phyloP scores from a whole-genome alignment of 2,329 filamentous ascomycete species.

The Trichoderma semiorbis region DNA sequence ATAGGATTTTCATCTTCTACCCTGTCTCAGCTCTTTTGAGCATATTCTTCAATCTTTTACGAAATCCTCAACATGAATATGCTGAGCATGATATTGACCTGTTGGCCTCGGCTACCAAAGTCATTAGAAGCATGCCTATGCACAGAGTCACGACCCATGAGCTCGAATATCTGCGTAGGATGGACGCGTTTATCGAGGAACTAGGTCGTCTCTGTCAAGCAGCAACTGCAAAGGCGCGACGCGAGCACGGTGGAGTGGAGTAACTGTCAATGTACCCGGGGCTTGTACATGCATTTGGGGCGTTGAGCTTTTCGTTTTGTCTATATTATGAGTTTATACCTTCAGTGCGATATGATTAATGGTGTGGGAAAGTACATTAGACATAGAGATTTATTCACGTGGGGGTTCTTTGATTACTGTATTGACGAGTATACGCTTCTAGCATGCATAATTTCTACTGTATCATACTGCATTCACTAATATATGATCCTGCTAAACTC shows the following conservation, averaged over 20 bases:
- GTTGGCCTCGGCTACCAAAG: slow-evolving; percentile 39
- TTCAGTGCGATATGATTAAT: not conserved
- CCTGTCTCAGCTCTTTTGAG: slow-evolving; percentile 52
- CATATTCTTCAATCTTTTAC: slow-evolving; percentile 53
- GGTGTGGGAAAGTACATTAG: not conserved
- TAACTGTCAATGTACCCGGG: not conserved
- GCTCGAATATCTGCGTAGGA: slow-evolving; percentile 37
- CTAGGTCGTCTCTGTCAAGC: slow-evolving; percentile 38
- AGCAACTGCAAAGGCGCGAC: slow-evolving; percentile 31
- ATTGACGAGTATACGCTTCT: not conserved
- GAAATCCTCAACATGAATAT: slow-evolving; percentile 42
- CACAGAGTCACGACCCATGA: slow-evolving; percentile 32
- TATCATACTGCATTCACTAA: not conserved
- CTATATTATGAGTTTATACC: not conserved
- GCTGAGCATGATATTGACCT: slow-evolving; percentile 45
- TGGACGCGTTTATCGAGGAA: slow-evolving; percentile 44
- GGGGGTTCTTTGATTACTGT: not conserved
- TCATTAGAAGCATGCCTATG: slow-evolving; percentile 41
- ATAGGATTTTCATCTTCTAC: slow-evolving; percentile 54
- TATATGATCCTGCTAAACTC: not conserved
- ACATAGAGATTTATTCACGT: not conserved
- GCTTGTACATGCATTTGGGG: not conserved
- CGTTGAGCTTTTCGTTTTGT: not conserved
- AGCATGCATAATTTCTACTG: not conserved
- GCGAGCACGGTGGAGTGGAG: not conserved